Evolutionary conservation across 306 rosid species (phyloP).

Genomic region (Inga leiocalycina): DNA sequence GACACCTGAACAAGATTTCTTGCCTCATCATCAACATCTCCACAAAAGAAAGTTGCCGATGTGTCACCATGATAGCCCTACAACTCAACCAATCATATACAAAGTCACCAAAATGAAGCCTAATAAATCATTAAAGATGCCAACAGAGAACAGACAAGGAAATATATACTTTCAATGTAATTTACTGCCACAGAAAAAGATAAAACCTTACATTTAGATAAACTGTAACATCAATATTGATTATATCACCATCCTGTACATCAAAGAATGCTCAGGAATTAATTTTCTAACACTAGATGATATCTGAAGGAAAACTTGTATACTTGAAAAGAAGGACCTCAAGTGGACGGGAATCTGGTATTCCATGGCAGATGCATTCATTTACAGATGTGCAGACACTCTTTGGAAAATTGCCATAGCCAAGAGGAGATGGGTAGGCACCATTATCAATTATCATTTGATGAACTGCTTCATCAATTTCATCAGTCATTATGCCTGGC

Average conservation of each 20-base stretch:
- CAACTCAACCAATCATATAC: conserved; percentile 39
- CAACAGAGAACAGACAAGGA: conserved; percentile 19
- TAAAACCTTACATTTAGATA: conserved; percentile 77
- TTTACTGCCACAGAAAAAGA: conserved; percentile 3
- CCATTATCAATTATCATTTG: conserved; percentile 92
- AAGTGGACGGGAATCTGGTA: conserved; percentile 84
- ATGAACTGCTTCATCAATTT: conserved; percentile 92
- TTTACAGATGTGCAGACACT: conserved; percentile 97
- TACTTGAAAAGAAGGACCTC: conserved; percentile 55
- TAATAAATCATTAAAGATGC: conserved; percentile 9
- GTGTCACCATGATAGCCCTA: conserved; percentile 97
- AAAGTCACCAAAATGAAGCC: conserved; percentile 25
- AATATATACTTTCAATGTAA: conserved; percentile 14
- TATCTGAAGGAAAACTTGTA: conserved; percentile 12
- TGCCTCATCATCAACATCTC: conserved; percentile 73
- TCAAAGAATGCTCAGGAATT: conserved; percentile 12
- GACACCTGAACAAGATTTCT: conserved; percentile 79
- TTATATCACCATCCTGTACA: conserved; percentile 92
- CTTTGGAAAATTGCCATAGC: conserved; percentile 95
- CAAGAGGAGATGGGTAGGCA: conserved; percentile 97
- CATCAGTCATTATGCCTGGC: conserved; percentile 94
- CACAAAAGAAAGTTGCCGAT: conserved; percentile 85
- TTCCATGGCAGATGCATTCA: conserved; percentile 97
- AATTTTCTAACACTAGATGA: conserved; percentile 11
- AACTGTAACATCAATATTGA: conserved; percentile 90